phyloP scores from a whole-genome alignment of 768 basidiomycete genomes.

The Suillus subalutaceus region DNA sequence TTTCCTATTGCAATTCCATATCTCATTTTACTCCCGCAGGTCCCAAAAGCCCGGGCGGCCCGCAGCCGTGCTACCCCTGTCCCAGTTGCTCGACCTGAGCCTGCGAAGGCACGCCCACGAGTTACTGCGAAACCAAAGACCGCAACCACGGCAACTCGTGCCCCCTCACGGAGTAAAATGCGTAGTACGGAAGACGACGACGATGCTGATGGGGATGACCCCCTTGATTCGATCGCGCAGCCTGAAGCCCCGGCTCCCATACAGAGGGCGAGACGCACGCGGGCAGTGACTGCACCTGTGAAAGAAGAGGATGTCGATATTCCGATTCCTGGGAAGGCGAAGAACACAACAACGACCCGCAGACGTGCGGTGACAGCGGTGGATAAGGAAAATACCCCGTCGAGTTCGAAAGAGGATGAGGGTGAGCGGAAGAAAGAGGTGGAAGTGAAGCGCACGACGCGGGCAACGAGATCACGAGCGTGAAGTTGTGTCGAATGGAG shows the following conservation, averaged over 20 bases:
- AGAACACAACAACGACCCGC: constrained; percentile 7
- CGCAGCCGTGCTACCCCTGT: not conserved
- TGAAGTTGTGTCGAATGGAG: not conserved
- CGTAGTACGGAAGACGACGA: constrained; percentile 3
- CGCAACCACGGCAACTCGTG: constrained; percentile 5
- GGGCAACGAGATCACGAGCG: constrained; percentile 10
- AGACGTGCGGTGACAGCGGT: constrained; percentile 7
- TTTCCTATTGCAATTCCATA: not conserved
- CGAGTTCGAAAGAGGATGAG: constrained; percentile 16
- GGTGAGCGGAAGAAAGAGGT: constrained; percentile 12
- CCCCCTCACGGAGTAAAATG: not conserved
- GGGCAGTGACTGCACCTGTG: constrained; percentile 8
- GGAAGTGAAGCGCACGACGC: constrained; percentile 12
- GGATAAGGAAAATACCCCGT: constrained; percentile 20
- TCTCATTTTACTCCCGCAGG: not conserved
- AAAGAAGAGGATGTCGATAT: constrained; percentile 14
- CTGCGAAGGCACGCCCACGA: constrained; percentile 11
- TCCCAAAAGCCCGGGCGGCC: not conserved
- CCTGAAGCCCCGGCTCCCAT: constrained; percentile 7
- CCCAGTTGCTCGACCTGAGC: constrained; percentile 8
- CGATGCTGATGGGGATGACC: constrained; percentile 14
- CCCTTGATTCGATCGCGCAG: constrained; percentile 15
- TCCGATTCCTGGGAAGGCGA: constrained; percentile 1
- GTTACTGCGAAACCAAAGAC: constrained; percentile 7
- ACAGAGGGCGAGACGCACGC: constrained; percentile 10